Percentiles rank a stretch among this genome's conserved stretches.
These are phyloP conservation scores for Sporobolomyces phaffii DNA, from an alignment of 768 basidiomycete species.

Conservation along the genomic window DNA sequence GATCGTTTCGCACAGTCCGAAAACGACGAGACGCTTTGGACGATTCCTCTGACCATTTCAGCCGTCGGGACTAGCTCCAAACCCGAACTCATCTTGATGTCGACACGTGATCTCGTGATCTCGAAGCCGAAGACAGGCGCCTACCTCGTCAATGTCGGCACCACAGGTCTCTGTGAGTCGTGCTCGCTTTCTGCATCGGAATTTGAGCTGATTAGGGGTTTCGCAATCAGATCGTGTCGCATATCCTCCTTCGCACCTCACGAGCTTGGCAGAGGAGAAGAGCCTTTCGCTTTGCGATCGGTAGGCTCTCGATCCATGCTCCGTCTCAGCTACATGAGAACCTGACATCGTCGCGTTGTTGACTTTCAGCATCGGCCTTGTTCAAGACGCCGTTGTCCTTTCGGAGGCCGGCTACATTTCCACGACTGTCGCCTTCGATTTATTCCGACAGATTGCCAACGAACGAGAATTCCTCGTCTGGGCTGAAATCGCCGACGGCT, in stretches of 20 bases:
- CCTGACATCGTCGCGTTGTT: neutral
- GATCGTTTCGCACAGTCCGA: conserved; percentile 51
- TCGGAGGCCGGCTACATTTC: conserved; percentile 37
- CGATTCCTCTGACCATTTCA: conserved; percentile 13
- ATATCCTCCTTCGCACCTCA: conserved; percentile 76
- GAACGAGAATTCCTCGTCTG: conserved; percentile 60
- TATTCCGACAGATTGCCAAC: conserved; percentile 66
- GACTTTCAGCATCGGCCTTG: conserved; percentile 59
- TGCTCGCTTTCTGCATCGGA: no score
- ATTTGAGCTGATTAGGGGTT: no score
- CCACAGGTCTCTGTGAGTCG: neutral
- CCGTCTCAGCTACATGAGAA: no score
- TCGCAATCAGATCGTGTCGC: conserved; percentile 56
- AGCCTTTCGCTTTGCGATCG: conserved; percentile 75
- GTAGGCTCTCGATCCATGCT: neutral
- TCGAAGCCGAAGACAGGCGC: conserved; percentile 52
- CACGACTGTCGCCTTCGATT: conserved; percentile 41
- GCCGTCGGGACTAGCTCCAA: neutral
- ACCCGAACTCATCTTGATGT: conserved; percentile 57
- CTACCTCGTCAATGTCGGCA: conserved; percentile 52
- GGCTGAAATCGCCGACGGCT: conserved; percentile 59
- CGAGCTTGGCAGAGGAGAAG: conserved; percentile 71
- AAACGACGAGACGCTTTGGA: conserved; percentile 51
- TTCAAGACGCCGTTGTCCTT: conserved; percentile 73
- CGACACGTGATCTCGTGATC: conserved; percentile 63